Evolutionary conservation across 371 early-diverging fungal genomes (phyloP).

Genomic region (Mortierella sp.): DNA sequence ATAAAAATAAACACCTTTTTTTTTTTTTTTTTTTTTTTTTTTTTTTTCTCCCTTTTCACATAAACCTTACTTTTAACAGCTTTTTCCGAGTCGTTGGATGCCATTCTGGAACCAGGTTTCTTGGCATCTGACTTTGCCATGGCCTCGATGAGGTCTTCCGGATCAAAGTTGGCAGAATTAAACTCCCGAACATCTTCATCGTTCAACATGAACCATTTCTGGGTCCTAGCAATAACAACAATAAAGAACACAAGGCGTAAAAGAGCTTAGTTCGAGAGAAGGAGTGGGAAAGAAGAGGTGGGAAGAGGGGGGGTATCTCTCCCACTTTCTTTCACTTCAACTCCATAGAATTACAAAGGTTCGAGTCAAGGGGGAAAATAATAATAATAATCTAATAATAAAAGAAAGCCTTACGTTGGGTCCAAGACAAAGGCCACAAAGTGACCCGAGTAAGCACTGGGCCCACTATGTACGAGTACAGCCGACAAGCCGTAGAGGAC

Average conservation of each 20-base stretch:
- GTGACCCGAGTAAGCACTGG: constrained; percentile 58
- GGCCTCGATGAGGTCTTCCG: not conserved
- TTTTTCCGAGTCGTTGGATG: constrained; percentile 12
- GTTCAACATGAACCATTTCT: constrained; percentile 56
- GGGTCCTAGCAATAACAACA: constrained; percentile 8
- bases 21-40: not conserved
- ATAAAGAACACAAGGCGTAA: no score
- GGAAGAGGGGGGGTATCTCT: no score
- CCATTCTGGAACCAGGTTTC: constrained; percentile 15
- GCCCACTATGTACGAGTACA: constrained; percentile 59
- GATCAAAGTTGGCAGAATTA: no score
- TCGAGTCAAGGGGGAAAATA: not conserved
- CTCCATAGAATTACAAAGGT: no score
- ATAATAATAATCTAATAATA: not conserved
- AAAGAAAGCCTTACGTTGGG: constrained; percentile 10
- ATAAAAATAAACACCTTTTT: not conserved
- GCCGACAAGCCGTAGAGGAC: constrained; percentile 53
- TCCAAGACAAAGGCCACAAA: constrained; percentile 53
- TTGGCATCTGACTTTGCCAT: constrained; percentile 13
- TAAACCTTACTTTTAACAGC: constrained; percentile 11
- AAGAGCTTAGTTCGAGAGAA: no score
- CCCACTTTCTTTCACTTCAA: no score
- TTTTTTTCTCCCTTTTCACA: no score
- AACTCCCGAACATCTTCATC: constrained; percentile 54
- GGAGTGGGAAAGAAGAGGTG: no score